Evolutionary conservation across 345 rosid genomes (phyloP).

Genomic region (Zanthoxylum bungeanum): DNA sequence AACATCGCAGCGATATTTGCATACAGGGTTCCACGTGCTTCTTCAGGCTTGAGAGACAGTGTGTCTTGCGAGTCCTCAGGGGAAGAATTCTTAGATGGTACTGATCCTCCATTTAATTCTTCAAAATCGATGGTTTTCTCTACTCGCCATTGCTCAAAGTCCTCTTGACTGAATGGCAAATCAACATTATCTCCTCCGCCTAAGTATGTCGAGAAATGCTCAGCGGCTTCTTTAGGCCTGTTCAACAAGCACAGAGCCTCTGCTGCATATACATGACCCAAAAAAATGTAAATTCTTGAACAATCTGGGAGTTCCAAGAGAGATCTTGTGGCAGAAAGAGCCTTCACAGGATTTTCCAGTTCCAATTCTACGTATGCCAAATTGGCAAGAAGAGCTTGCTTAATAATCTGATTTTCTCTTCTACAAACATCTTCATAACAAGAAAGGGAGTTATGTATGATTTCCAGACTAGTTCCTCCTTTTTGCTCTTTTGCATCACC

Average conservation of each 20-base stretch:
- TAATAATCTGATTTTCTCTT: constrained; percentile 57
- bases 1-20: constrained; percentile 65
- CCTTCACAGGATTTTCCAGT: constrained; percentile 77
- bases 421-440: constrained; percentile 41
- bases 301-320: constrained; percentile 68
- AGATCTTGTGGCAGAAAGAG: constrained; percentile 62
- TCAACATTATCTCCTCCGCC: constrained; percentile 55
- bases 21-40: constrained; percentile 81
- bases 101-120: constrained; percentile 50
- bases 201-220: constrained; percentile 64
- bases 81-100: constrained; percentile 29
- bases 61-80: constrained; percentile 30
- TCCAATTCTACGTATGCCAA: constrained; percentile 86
- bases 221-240: constrained; percentile 76
- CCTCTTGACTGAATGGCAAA: constrained; percentile 69
- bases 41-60: constrained; percentile 69
- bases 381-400: constrained; percentile 77
- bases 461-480: constrained; percentile 67
- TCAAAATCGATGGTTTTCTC: constrained; percentile 56
- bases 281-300: constrained; percentile 66
- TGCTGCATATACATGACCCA: constrained; percentile 82
- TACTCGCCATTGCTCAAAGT: constrained; percentile 56
- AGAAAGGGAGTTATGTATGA: constrained; percentile 57
- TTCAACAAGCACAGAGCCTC: constrained; percentile 92
- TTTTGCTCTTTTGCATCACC: constrained; percentile 76